phyloP scores from a whole-genome alignment of 208 protist species.

The Crithidia acanthocephali region DNA sequence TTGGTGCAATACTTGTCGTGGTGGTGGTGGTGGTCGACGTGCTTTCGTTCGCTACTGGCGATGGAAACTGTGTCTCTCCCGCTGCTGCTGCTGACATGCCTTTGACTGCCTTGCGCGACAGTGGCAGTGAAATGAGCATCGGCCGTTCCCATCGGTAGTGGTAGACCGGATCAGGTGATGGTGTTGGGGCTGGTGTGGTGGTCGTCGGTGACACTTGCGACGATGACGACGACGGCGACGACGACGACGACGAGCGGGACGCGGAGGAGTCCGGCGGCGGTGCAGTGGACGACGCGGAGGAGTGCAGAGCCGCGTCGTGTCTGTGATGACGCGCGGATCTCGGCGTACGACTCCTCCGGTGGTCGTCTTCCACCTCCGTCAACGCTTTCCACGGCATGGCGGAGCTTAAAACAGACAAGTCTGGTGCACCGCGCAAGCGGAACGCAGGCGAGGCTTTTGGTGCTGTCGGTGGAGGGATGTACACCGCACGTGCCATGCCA shows the following conservation, averaged over 20 bases:
- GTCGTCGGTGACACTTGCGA: conserved; percentile 1
- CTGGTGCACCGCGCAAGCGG: not conserved
- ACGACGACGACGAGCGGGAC: not conserved
- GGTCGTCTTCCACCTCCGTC: too few species aligned
- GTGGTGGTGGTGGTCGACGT: not conserved
- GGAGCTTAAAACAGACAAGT: too few species aligned
- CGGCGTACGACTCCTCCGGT: too few species aligned
- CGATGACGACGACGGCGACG: not conserved
- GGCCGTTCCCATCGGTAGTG: conserved; percentile 31
- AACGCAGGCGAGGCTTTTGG: not conserved
- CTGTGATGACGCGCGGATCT: too few species aligned
- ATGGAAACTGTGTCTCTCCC: not conserved
- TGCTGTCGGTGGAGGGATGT: not conserved
- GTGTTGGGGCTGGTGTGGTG: not conserved
- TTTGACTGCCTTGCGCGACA: not conserved
- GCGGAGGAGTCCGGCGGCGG: too few species aligned
- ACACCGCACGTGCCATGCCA: not conserved
- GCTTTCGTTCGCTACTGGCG: not conserved
- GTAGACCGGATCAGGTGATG: conserved; percentile 21
- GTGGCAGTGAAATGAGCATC: conserved; percentile 23
- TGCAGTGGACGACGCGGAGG: not conserved
- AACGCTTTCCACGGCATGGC: too few species aligned
- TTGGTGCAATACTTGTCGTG: not conserved
- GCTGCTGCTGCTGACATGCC: not conserved
- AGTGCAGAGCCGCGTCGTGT: too few species aligned